A percentile compares a stretch with the other conserved stretches of the same genome.
These are phyloP conservation scores for Gryganskiella cystojenkinii DNA, from an alignment of 192 early-diverging fungal genomes.

Conservation along the genomic window DNA sequence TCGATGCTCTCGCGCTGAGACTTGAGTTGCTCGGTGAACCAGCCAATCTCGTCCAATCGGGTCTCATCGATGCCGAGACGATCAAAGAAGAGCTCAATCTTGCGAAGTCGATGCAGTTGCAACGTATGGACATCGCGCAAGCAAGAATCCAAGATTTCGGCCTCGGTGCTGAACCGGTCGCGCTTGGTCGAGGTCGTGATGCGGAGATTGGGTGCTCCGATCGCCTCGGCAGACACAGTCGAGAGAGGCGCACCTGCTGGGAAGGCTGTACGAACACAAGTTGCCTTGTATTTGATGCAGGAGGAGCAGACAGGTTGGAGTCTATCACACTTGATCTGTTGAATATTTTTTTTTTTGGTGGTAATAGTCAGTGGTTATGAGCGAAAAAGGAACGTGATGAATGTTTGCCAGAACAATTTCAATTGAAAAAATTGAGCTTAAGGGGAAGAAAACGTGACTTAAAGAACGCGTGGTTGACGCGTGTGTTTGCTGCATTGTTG, in stretches of 20 bases:
- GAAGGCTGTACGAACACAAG: slow-evolving; percentile 31
- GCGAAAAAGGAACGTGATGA: too few species aligned
- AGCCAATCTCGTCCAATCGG: slow-evolving; percentile 36
- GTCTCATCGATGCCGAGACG: slow-evolving; percentile 39
- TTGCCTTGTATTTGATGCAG: slow-evolving; percentile 48
- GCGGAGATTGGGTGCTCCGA: slow-evolving; percentile 20
- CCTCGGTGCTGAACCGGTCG: slow-evolving; percentile 28
- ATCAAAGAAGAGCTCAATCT: slow-evolving; percentile 48
- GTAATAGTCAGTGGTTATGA: background rate
- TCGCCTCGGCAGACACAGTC: slow-evolving; percentile 34
- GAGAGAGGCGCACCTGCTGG: slow-evolving; percentile 37
- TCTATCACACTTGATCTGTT: slow-evolving; percentile 46
- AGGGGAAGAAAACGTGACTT: too few species aligned
- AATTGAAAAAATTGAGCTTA: too few species aligned
- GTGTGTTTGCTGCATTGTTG: too few species aligned
- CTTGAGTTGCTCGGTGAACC: slow-evolving; percentile 40
- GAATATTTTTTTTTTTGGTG: background rate
- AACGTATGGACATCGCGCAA: slow-evolving; percentile 31
- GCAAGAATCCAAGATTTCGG: slow-evolving; percentile 46
- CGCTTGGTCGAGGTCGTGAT: slow-evolving; percentile 23
- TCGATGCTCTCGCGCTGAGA: background rate
- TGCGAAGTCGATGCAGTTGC: slow-evolving; percentile 33
- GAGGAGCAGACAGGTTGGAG: slow-evolving; percentile 46
- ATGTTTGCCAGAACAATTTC: too few species aligned
- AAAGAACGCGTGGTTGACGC: too few species aligned